These are phyloP conservation scores for Fusarium sacchari DNA, from an alignment of 2,329 filamentous ascomycete species.

Conservation along the genomic window DNA sequence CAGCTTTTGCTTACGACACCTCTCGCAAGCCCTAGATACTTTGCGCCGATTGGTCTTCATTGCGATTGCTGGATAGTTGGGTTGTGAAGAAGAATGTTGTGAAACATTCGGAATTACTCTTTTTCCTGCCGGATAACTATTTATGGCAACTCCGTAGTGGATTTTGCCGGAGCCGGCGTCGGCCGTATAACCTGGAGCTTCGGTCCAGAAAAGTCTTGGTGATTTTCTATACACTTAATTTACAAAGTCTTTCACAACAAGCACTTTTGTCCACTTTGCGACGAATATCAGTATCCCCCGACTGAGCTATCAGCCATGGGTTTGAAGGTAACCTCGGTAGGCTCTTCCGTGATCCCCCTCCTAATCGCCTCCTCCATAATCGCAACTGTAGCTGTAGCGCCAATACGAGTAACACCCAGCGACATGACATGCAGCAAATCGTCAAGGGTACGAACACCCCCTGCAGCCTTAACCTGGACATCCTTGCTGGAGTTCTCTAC, in stretches of 20 bases:
- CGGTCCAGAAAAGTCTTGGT: no score
- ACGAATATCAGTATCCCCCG: constrained; percentile 4
- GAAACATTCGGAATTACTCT: background rate
- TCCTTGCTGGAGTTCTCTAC: constrained; percentile 52
- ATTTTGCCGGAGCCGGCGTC: fast-evolving
- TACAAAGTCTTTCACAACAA: no score
- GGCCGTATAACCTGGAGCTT: background rate
- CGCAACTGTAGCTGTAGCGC: constrained; percentile 63
- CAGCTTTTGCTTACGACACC: constrained; percentile 16
- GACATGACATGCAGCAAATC: constrained; percentile 64
- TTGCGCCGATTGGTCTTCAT: background rate
- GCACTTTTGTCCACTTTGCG: fast-evolving
- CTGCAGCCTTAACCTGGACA: constrained; percentile 65
- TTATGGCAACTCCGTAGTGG: fast-evolving
- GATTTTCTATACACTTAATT: no score
- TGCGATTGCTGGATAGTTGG: fast-evolving
- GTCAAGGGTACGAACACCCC: constrained; percentile 66
- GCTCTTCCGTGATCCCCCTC: constrained; percentile 56
- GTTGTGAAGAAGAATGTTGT: fast-evolving
- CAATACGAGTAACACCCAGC: constrained; percentile 65
- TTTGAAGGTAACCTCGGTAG: constrained; percentile 21
- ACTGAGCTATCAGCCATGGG: background rate
- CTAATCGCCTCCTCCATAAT: constrained; percentile 65
- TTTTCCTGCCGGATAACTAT: fast-evolving
- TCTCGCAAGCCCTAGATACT: background rate